phyloP scores from a whole-genome alignment of 305 asterid species.

The Solanum aculeatissimum region DNA sequence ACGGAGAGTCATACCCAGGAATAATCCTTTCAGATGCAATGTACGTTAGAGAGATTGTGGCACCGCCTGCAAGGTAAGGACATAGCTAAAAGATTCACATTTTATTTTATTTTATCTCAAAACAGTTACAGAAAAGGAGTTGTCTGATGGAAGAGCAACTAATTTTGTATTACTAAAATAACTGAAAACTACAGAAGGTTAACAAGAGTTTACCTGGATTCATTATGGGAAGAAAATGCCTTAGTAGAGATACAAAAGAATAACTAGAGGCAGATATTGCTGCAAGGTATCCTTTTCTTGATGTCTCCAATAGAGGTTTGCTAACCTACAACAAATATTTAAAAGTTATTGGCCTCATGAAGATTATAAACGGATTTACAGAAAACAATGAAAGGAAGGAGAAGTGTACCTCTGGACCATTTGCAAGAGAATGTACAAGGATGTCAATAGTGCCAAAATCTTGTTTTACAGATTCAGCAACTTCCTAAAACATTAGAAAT shows the following conservation, averaged over 20 bases:
- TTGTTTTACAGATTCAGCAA: slow-evolving; percentile 79
- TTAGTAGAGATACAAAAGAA: slow-evolving; percentile 75
- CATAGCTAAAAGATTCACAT: not conserved
- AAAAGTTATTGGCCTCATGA: not conserved
- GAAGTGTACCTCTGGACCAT: slow-evolving; percentile 81
- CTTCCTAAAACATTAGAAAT: slow-evolving; percentile 46
- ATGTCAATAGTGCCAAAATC: slow-evolving; percentile 94
- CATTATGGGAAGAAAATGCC: slow-evolving; percentile 69
- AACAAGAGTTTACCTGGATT: slow-evolving; percentile 48
- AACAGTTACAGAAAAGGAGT: not conserved
- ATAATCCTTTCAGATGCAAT: slow-evolving; percentile 96
- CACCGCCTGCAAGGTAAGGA: slow-evolving; percentile 50
- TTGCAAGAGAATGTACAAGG: slow-evolving; percentile 97
- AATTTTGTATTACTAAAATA: not conserved
- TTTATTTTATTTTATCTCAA: not conserved
- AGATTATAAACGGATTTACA: not conserved
- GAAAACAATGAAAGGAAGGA: not conserved
- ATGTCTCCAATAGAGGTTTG: slow-evolving; percentile 77
- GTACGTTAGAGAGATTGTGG: slow-evolving; percentile 84
- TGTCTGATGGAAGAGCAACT: not conserved
- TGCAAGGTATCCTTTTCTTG: slow-evolving; percentile 86
- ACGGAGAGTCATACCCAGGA: slow-evolving; percentile 56
- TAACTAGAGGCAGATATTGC: slow-evolving; percentile 94
- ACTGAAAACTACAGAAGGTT: not conserved
- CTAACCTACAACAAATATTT: slow-evolving; percentile 38